These are phyloP conservation scores for Suillus bovinus DNA, from an alignment of 768 basidiomycete species.

Conservation along the genomic window DNA sequence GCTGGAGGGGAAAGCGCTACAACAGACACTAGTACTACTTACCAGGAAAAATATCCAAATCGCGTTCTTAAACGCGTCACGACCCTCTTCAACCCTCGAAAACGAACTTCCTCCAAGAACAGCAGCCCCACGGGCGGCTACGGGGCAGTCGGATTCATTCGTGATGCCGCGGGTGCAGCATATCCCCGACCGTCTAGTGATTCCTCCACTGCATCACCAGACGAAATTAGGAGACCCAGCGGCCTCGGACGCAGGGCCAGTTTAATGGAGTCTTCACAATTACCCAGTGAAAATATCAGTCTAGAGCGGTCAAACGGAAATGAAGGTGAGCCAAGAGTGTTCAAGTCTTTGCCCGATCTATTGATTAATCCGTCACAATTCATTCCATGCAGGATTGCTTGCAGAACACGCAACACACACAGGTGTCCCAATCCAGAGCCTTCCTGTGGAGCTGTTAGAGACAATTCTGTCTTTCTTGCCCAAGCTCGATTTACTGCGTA, in stretches of 20 bases:
- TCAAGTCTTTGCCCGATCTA: slow-evolving; percentile 23
- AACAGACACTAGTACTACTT: slow-evolving; percentile 11
- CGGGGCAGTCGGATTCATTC: slow-evolving; percentile 20
- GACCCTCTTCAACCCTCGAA: slow-evolving; percentile 25
- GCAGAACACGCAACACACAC: not conserved
- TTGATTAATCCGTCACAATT: slow-evolving; percentile 11
- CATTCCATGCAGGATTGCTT: not conserved
- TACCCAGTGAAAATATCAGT: slow-evolving; percentile 13
- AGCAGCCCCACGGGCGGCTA: slow-evolving; percentile 2
- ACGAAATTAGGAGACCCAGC: slow-evolving; percentile 34
- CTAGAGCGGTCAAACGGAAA: not conserved
- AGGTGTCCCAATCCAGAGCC: slow-evolving; percentile 1
- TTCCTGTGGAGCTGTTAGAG: slow-evolving; percentile 23
- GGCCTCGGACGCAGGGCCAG: slow-evolving; percentile 33
- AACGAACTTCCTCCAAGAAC: slow-evolving; percentile 21
- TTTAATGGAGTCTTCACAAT: slow-evolving; percentile 20
- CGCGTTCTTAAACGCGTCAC: slow-evolving; percentile 30
- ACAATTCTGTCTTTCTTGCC: slow-evolving; percentile 24
- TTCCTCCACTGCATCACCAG: slow-evolving; percentile 24
- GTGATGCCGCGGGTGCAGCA: slow-evolving; percentile 13
- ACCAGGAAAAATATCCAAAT: slow-evolving; percentile 26
- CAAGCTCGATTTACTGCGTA: slow-evolving; percentile 16
- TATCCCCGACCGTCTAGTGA: slow-evolving; percentile 27
- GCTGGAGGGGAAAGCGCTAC: slow-evolving; percentile 5
- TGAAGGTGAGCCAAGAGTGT: slow-evolving; percentile 6